A percentile compares a stretch with the other conserved stretches of the same genome.
phyloP scores from a whole-genome alignment of 306 rosid genomes.

The Sicyos edulis region DNA sequence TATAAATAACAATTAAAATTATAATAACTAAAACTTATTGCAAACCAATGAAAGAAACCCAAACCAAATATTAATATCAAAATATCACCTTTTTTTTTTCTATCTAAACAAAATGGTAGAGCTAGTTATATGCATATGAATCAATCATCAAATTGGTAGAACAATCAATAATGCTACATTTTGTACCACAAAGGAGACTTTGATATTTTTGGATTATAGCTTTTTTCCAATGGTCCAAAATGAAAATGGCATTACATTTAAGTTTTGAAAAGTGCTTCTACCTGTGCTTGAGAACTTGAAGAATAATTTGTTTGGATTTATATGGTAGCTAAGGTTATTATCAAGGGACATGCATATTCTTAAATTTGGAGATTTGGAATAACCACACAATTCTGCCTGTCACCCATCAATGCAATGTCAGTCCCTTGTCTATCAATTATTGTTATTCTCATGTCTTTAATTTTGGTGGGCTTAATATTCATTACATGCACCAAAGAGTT shows the following conservation, averaged over 20 bases:
- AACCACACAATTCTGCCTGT: conserved; percentile 10
- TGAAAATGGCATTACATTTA: not conserved
- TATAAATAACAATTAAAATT: not conserved
- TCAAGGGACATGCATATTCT: conserved; percentile 13
- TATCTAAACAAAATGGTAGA: not conserved
- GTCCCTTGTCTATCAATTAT: not conserved
- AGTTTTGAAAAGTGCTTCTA: conserved; percentile 15
- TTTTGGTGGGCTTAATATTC: conserved; percentile 18
- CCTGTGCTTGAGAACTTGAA: conserved; percentile 13
- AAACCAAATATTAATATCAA: not conserved
- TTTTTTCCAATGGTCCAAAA: conserved; percentile 3
- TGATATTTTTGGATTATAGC: not conserved
- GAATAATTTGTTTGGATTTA: conserved; percentile 14
- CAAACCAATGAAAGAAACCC: not conserved
- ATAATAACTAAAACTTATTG: not conserved
- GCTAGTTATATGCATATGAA: not conserved
- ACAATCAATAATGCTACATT: not conserved
- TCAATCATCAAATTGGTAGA: not conserved
- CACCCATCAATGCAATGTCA: conserved; percentile 10
- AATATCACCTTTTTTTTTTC: not conserved
- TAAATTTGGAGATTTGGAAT: not conserved
- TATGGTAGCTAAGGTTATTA: not conserved
- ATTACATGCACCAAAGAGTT: conserved; percentile 14
- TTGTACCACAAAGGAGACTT: not conserved
- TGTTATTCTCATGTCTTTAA: conserved; percentile 8